Conservation (phyloP, 2,329 filamentous ascomycete genomes). For the Endothia cerciana region DNA sequence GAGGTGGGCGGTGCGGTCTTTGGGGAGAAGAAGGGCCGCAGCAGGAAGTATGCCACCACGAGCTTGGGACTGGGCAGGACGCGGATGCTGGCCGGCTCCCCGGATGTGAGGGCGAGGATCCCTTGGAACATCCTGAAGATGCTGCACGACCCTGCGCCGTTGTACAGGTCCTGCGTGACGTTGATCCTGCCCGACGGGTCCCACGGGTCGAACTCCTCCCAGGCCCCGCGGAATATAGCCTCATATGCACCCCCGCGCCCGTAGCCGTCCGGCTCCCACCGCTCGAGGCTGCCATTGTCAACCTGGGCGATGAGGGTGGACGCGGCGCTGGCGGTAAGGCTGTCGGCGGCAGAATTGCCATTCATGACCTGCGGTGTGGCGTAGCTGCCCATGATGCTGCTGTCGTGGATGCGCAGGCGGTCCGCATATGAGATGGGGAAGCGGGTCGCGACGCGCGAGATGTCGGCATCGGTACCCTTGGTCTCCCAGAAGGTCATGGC, state of each 20-base stretch:
- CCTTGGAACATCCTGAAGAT: constrained; percentile 65
- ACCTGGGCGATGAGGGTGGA: constrained; percentile 66
- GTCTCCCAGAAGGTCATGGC: constrained; percentile 69
- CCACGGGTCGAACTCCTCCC: constrained; percentile 62
- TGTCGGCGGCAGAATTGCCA: constrained; percentile 36
- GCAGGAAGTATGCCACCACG: constrained; percentile 51
- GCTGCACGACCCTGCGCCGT: constrained; percentile 59
- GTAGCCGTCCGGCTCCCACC: constrained; percentile 73
- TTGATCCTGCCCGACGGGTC: constrained; percentile 56
- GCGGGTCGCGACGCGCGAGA: constrained; percentile 56
- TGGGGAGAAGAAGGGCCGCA: constrained; percentile 57
- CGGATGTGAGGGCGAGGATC: constrained; percentile 56
- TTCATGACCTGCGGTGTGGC: constrained; percentile 37
- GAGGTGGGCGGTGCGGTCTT: constrained; percentile 46
- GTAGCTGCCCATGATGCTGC: constrained; percentile 40
- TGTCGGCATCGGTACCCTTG: constrained; percentile 48
- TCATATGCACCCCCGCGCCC: constrained; percentile 60
- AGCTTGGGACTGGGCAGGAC: constrained; percentile 53
- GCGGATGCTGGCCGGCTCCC: constrained; percentile 52
- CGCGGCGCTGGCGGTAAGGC: constrained; percentile 40
- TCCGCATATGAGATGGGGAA: constrained; percentile 72
- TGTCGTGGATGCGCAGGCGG: constrained; percentile 67
- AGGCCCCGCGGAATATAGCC: constrained; percentile 56
- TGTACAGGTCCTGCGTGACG: constrained; percentile 60
- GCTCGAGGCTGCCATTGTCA: constrained; percentile 72